These are phyloP conservation scores for Scutellospora calospora DNA, from an alignment of 371 early-diverging fungal species.

Conservation along the genomic window DNA sequence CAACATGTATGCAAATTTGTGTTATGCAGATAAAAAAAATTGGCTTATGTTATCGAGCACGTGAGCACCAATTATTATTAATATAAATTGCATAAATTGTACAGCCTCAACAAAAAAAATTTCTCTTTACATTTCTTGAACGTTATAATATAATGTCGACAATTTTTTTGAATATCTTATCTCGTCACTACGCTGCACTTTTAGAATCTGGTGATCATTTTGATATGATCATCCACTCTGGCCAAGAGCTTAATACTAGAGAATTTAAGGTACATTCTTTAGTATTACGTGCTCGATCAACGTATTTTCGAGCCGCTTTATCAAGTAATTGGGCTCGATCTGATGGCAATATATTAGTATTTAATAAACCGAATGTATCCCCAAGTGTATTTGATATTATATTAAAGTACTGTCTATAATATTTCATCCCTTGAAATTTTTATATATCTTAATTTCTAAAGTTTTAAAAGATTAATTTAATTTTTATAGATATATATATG, in stretches of 20 bases:
- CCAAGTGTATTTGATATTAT: constrained; percentile 36
- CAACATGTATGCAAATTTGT: no score
- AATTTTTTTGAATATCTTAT: not conserved
- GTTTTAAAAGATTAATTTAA: not conserved
- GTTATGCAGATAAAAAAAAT: no score
- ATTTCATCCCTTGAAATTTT: no score
- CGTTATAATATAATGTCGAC: not conserved
- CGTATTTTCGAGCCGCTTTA: constrained; percentile 35
- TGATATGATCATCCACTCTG: constrained; percentile 24
- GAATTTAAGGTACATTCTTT: constrained; percentile 30
- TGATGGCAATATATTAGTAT: not conserved
- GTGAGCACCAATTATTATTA: no score
- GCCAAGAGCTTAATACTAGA: not conserved
- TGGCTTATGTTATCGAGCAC: no score
- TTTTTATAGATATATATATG: constrained; percentile 19
- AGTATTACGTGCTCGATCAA: constrained; percentile 23
- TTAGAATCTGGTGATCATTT: constrained; percentile 19
- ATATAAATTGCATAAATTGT: no score
- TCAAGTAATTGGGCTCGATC: constrained; percentile 31
- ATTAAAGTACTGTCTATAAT: constrained; percentile 5
- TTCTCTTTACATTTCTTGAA: not conserved
- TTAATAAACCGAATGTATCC: constrained; percentile 29
- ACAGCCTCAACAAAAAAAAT: not conserved
- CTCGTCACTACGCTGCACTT: not conserved
- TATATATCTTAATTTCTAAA: no score